Evolutionary conservation across 257 asterid species (phyloP).

Genomic region (Solanum virginianum): DNA sequence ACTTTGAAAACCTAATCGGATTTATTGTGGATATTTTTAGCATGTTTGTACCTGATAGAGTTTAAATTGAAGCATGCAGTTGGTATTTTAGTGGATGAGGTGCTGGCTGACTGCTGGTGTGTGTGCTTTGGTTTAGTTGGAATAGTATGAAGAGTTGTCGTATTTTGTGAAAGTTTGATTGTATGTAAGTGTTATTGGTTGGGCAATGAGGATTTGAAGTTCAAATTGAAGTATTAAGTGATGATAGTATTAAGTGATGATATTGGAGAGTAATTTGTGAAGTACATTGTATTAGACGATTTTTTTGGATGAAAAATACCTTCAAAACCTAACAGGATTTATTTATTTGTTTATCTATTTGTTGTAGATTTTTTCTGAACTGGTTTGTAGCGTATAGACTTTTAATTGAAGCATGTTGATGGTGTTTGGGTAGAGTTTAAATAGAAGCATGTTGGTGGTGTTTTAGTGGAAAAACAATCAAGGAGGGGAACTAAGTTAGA

Average conservation of each 20-base stretch:
- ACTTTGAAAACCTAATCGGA: background rate
- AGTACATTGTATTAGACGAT: background rate
- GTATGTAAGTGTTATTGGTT: background rate
- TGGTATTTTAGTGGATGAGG: background rate
- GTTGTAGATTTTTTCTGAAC: background rate
- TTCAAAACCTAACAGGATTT: background rate
- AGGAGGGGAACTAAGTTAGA: background rate
- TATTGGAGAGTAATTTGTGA: background rate
- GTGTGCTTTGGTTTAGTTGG: background rate
- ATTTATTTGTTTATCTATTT: background rate
- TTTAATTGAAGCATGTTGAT: background rate
- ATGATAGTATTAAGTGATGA: background rate
- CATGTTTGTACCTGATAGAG: background rate
- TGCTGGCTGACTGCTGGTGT: background rate
- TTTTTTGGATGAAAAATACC: background rate
- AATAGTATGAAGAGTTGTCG: background rate
- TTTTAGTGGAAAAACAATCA: background rate
- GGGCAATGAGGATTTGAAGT: background rate
- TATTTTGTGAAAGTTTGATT: background rate
- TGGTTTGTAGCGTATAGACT: background rate
- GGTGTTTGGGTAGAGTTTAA: background rate
- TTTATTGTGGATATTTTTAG: background rate
- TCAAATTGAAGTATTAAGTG: background rate
- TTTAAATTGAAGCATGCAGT: background rate
- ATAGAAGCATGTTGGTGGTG: background rate